Evolutionary conservation across 805 yeast genomes (phyloP).

Genomic region (Ogataea nitratoaversa): DNA sequence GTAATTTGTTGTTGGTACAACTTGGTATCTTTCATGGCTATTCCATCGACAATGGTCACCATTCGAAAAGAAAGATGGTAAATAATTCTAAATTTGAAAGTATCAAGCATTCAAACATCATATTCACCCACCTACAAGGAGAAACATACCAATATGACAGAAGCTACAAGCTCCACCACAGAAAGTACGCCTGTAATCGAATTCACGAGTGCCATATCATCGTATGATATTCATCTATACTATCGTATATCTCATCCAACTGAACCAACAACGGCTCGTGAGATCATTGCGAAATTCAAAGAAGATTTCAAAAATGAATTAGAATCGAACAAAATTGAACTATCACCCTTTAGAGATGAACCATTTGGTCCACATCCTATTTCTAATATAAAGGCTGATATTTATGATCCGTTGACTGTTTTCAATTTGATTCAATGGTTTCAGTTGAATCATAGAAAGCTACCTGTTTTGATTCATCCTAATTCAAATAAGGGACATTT

Average conservation of each 20-base stretch:
- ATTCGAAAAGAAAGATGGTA: too few species aligned
- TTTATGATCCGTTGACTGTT: constrained; percentile 42
- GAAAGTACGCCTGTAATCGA: not conserved
- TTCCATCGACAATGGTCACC: too few species aligned
- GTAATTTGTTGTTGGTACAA: not conserved
- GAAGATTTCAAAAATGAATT: constrained; percentile 21
- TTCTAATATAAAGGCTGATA: constrained; percentile 56
- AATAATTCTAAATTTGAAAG: too few species aligned
- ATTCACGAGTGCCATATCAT: constrained; percentile 23
- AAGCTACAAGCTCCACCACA: too few species aligned
- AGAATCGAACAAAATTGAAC: constrained; percentile 36
- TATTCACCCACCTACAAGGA: too few species aligned
- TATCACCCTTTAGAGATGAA: constrained; percentile 41
- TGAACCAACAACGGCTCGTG: constrained; percentile 32
- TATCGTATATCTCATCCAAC: constrained; percentile 35
- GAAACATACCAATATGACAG: too few species aligned
- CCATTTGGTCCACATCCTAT: constrained; percentile 59
- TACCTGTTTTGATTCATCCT: constrained; percentile 56
- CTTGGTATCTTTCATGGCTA: too few species aligned
- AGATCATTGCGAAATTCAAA: constrained; percentile 21
- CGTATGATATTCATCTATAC: constrained; percentile 57
- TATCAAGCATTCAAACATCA: too few species aligned
- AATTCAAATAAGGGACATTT: constrained; percentile 37
- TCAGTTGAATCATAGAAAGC: constrained; percentile 47
- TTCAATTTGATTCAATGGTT: constrained; percentile 44